Evolutionary conservation across 495 filamentous ascomycete species (phyloP).

Genomic region (Penicillium macrosclerotiorum): DNA sequence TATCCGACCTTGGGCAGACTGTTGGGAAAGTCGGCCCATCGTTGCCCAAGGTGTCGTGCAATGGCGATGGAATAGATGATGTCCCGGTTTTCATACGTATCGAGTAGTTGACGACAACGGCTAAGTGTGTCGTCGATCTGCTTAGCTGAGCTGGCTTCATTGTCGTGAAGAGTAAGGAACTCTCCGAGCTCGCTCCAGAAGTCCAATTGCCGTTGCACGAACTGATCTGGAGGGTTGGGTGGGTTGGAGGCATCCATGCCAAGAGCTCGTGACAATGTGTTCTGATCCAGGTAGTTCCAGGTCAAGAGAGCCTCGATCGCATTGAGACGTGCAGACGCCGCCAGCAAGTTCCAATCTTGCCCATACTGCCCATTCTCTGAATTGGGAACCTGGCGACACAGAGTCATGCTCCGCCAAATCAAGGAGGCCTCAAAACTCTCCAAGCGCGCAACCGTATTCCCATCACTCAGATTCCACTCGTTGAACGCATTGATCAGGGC

Average conservation of each 20-base stretch:
- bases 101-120: constrained; percentile 64
- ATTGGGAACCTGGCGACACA: constrained; percentile 45
- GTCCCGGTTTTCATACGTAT: constrained; percentile 83
- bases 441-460: constrained; percentile 46
- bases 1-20: constrained; percentile 56
- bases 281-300: constrained; percentile 59
- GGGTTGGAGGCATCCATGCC: constrained; percentile 39
- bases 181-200: constrained; percentile 79
- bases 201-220: constrained; percentile 61
- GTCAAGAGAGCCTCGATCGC: constrained; percentile 75
- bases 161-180: constrained; percentile 67
- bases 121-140: constrained; percentile 63
- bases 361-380: constrained; percentile 36
- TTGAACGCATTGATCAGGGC: constrained; percentile 56
- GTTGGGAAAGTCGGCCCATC: constrained; percentile 62
- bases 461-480: constrained; percentile 38
- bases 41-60: constrained; percentile 67
- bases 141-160: constrained; percentile 54
- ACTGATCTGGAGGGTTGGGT: constrained; percentile 45
- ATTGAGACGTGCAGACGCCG: constrained; percentile 64
- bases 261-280: constrained; percentile 50
- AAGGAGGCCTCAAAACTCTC: constrained; percentile 66
- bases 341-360: constrained; percentile 53
- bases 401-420: constrained; percentile 64
- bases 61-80: constrained; percentile 87